phyloP scores from a whole-genome alignment of 176 grass and related monocot species.

The Oryza meridionalis region DNA sequence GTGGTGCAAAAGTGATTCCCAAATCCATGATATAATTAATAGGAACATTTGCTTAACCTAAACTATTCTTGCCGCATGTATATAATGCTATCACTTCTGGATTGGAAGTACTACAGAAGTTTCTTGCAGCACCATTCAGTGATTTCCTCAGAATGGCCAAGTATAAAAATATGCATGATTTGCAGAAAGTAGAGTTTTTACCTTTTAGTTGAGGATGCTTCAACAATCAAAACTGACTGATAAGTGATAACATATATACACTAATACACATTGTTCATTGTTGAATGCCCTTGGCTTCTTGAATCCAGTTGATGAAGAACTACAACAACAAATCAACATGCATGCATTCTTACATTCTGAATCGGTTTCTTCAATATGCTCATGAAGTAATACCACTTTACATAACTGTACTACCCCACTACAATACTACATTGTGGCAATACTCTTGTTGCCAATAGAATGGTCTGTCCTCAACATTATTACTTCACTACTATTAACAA shows the following conservation, averaged over 20 bases:
- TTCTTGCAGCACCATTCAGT: constrained; percentile 3
- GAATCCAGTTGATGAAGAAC: background rate
- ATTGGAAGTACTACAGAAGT: background rate
- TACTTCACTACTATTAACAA: constrained; percentile 33
- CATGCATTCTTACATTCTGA: constrained; percentile 20
- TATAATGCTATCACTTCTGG: background rate
- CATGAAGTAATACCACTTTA: background rate
- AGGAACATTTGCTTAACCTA: too few species aligned
- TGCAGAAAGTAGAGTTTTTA: constrained; percentile 12
- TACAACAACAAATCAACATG: constrained; percentile 18
- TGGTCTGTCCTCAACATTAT: constrained; percentile 37
- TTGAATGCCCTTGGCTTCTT: background rate
- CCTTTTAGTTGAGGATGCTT: constrained; percentile 1
- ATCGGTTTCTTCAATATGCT: background rate
- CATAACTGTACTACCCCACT: background rate
- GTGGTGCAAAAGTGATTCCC: too few species aligned
- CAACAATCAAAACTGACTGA: background rate
- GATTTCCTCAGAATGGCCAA: background rate
- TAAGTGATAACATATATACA: background rate
- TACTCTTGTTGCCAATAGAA: constrained; percentile 34
- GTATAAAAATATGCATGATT: constrained; percentile 11
- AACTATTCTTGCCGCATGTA: too few species aligned
- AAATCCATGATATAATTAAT: background rate
- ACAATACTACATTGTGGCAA: constrained; percentile 59
- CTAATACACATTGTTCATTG: background rate